Evolutionary conservation across 148 eudicot genomes (phyloP).

Genomic region (Spergularia bocconei): DNA sequence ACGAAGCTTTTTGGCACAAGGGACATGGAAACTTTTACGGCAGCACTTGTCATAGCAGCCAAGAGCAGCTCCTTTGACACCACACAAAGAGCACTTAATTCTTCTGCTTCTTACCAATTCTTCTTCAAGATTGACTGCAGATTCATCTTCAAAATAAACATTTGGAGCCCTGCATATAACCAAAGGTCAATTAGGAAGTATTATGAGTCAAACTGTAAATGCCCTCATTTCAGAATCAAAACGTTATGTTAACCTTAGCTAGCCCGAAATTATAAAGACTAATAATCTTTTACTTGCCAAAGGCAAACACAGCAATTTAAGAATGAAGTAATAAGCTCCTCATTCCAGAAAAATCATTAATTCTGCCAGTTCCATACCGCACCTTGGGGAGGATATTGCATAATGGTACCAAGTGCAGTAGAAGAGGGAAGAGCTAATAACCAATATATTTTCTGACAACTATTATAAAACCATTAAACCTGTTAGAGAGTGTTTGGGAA

Average conservation of each 20-base stretch:
- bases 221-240: background rate
- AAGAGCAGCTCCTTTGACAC: slow-evolving; percentile 87
- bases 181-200: background rate
- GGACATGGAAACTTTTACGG: slow-evolving; percentile 85
- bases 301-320: background rate
- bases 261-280: background rate
- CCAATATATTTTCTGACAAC: background rate
- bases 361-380: background rate
- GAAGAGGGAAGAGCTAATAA: background rate
- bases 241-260: background rate
- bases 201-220: background rate
- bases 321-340: background rate
- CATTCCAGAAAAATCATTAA: background rate
- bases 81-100: slow-evolving; percentile 86
- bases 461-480: background rate
- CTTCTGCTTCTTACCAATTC: slow-evolving; percentile 72
- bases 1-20: slow-evolving; percentile 72
- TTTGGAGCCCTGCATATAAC: slow-evolving; percentile 78
- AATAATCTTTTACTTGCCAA: background rate
- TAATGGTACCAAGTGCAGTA: background rate
- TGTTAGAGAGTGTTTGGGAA: too few species aligned
- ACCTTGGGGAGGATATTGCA: background rate
- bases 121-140: slow-evolving; percentile 62
- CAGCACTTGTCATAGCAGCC: slow-evolving; percentile 91
- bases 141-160: slow-evolving; percentile 67